Evolutionary conservation across 2,329 filamentous ascomycete species (phyloP).

Genomic region (Verticillium klebahnii): DNA sequence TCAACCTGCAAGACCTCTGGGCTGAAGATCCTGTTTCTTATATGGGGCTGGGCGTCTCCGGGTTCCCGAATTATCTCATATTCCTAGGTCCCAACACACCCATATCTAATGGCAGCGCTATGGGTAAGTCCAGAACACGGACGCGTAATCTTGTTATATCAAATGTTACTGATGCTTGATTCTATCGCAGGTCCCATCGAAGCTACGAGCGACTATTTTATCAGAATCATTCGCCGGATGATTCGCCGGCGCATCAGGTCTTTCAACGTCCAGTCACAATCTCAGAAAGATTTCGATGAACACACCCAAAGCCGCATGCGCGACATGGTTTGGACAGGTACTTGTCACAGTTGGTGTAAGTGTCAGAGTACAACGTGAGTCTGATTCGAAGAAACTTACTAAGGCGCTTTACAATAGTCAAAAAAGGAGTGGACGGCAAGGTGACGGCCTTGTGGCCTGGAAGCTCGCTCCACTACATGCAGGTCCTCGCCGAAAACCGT

Average conservation of each 20-base stretch:
- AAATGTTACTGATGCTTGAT: no score
- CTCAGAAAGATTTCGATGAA: slow-evolving; percentile 31
- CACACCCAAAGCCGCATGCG: slow-evolving; percentile 36
- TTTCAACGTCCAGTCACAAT: slow-evolving; percentile 19
- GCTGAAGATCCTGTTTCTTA: slow-evolving; percentile 26
- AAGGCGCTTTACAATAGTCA: background rate
- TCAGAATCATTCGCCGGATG: slow-evolving; percentile 18
- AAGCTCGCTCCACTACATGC: slow-evolving; percentile 30
- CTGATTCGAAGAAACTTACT: no score
- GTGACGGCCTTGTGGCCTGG: slow-evolving; percentile 41
- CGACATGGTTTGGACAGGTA: slow-evolving; percentile 32
- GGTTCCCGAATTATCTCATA: slow-evolving; percentile 25
- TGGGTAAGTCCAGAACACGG: background rate
- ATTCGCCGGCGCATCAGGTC: slow-evolving; percentile 14
- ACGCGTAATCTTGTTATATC: no score
- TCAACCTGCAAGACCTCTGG: slow-evolving; percentile 48
- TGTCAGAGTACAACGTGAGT: slow-evolving; percentile 8
- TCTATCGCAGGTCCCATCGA: slow-evolving; percentile 15
- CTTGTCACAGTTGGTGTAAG: slow-evolving; percentile 45
- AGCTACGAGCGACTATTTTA: slow-evolving; percentile 20
- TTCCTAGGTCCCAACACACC: slow-evolving; percentile 14
- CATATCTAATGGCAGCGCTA: slow-evolving; percentile 8
- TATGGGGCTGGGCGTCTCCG: slow-evolving; percentile 20
- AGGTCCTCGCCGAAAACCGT: slow-evolving; percentile 31
- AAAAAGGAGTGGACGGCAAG: slow-evolving; percentile 31